These are phyloP conservation scores for Orbilia javanica DNA, from an alignment of 2,329 filamentous ascomycete genomes.

Conservation along the genomic window DNA sequence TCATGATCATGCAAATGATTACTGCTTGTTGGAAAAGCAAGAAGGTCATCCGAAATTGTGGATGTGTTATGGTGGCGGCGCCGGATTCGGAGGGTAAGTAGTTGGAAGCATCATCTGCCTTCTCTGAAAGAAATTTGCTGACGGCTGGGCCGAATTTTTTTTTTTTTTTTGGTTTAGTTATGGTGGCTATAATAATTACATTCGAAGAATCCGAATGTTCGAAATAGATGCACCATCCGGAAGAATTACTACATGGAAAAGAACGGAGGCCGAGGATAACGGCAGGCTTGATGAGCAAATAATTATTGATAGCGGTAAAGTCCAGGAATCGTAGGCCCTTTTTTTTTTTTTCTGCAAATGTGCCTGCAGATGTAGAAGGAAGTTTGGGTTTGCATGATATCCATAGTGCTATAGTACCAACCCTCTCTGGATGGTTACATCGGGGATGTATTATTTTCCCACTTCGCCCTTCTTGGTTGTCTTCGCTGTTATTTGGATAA, in stretches of 20 bases:
- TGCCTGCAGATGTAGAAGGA: conserved; percentile 11
- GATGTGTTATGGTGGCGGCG: conserved; percentile 98
- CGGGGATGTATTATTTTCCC: neutral
- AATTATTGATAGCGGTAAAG: conserved; percentile 73
- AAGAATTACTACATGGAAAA: conserved; percentile 90
- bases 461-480: neutral
- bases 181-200: conserved; percentile 86
- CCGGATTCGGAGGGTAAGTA: conserved; percentile 84
- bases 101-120: neutral
- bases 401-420: neutral
- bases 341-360: conserved; percentile 8
- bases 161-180: conserved; percentile 65
- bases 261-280: conserved; percentile 75
- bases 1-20: conserved; percentile 97
- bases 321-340: conserved; percentile 31
- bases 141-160: neutral
- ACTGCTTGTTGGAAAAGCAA: conserved; percentile 79
- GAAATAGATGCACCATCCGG: conserved; percentile 93
- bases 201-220: conserved; percentile 86
- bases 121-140: conserved; percentile 2
- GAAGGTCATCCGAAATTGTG: conserved; percentile 74
- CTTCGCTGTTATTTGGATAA: conserved; percentile 16
- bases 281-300: conserved; percentile 74
- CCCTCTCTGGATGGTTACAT: conserved; percentile 28
- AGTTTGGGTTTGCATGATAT: conserved; percentile 12